Evolutionary conservation across 116 monocot genomes (phyloP), one percentile per base, ranked within the genome.

Genomic region (Papilionanthe hybrid): DNA sequence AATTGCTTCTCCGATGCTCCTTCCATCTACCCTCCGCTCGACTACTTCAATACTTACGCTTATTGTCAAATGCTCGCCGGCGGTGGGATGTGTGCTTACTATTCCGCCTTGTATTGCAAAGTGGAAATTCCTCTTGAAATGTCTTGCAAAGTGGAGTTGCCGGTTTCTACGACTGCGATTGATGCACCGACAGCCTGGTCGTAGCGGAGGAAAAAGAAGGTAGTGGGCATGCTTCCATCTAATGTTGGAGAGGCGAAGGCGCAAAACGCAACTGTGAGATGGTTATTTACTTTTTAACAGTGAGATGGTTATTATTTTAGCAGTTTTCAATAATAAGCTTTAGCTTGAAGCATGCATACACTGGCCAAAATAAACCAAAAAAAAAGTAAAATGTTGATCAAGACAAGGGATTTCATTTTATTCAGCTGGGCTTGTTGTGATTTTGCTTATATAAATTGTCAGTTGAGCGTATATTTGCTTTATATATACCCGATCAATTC

Each of bases 181-280:
- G n/a, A 25, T 47, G 30, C 27, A 19, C 45, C 53, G 49, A 47
- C 74, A 22, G 18, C 72, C 8, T 12, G 49, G 57, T 6, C 9
- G n/a, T 84, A 85, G 75, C 77, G 82, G 75, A 93, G 86, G 84
- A 79, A 83, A 74, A 92, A 86, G 85, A 95, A 80, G 80, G 79
- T 58, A 1, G 95, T 89, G 10, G 92, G 92, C 5, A 85, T 88
- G 86, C 95, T 91, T 18, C 93, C 95, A 95, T 58, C 85, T 95
- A 20, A 95, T 95, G 95, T 93, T 93, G 25, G 95, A 95, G 91
- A 76, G 95, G 72, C 77, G 95, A 50, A 55, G 95, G 73, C 82
- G 95, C 78, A 95, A 95, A 81, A 71, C 93, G 60, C 91, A 93
- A 44, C n/a, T 48, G 1, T 9, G 48, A 48, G 10, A 8, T 48